Conservation (phyloP, 805 yeast species). For the Starmerella vitae region DNA sequence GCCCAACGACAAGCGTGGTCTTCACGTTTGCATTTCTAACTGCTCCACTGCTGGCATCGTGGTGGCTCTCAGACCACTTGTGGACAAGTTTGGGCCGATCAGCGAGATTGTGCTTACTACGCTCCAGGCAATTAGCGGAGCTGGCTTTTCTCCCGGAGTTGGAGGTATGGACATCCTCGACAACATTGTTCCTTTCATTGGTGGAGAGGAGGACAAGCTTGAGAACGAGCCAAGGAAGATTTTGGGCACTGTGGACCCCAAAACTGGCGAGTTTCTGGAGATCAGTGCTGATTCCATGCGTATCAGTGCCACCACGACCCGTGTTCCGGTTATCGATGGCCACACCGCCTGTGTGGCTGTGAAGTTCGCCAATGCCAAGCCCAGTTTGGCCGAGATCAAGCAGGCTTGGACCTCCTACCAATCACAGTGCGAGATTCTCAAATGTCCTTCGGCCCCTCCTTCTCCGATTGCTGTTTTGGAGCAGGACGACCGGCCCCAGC, state of each 20-base stretch:
- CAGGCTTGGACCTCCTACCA: constrained; percentile 53
- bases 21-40: constrained; percentile 87
- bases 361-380: constrained; percentile 71
- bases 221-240: constrained; percentile 98
- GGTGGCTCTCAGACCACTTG: constrained; percentile 90
- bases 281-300: constrained; percentile 45
- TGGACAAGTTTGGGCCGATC: constrained; percentile 80
- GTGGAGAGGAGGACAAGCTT: constrained; percentile 96
- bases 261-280: constrained; percentile 33
- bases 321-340: constrained; percentile 95
- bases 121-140: constrained; percentile 95
- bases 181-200: constrained; percentile 84
- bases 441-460: constrained; percentile 87
- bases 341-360: constrained; percentile 92
- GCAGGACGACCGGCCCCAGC: constrained; percentile 90
- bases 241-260: constrained; percentile 40
- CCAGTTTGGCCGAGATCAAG: constrained; percentile 70
- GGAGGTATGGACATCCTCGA: constrained; percentile 90
- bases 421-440: constrained; percentile 67
- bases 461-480: constrained; percentile 85
- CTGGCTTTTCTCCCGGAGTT: constrained; percentile 96
- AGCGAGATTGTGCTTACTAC: constrained; percentile 80
- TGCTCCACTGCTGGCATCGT: constrained; percentile 98
- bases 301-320: constrained; percentile 91
- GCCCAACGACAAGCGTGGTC: constrained; percentile 42